phyloP scores from a whole-genome alignment of 2,329 filamentous ascomycete genomes.

The Sclerotinia minor region DNA sequence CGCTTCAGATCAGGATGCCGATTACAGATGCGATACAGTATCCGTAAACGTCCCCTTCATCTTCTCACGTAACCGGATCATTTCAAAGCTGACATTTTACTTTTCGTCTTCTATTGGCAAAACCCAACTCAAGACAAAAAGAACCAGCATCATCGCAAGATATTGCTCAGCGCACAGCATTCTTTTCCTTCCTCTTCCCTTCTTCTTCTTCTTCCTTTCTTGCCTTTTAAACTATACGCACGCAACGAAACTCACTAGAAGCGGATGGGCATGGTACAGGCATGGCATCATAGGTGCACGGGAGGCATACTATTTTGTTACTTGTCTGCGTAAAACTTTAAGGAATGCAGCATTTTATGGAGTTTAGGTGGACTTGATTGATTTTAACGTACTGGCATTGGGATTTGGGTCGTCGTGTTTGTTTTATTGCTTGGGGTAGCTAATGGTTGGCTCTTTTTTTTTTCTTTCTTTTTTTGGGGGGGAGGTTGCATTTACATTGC shows the following conservation, averaged over 20 bases:
- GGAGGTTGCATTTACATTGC: constrained; percentile 11
- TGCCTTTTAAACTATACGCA: constrained; percentile 5
- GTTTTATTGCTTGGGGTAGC: neutral
- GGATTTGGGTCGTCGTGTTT: neutral
- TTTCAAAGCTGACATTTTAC: neutral
- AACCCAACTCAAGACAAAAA: neutral
- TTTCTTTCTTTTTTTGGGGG: neutral
- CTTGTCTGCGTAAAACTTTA: neutral
- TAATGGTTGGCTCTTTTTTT: neutral
- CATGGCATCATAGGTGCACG: constrained; percentile 6
- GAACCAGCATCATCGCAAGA: neutral
- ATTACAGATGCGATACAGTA: too few species aligned
- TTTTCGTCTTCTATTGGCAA: neutral
- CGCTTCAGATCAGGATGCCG: too few species aligned
- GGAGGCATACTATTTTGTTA: neutral
- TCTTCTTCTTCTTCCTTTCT: neutral
- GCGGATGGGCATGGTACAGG: neutral
- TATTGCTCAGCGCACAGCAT: neutral
- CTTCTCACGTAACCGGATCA: neutral
- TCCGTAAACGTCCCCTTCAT: neutral
- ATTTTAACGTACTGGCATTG: constrained; percentile 6
- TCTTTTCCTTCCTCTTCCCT: neutral
- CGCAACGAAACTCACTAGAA: constrained; percentile 17
- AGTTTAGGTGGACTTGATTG: neutral
- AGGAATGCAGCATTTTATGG: neutral